A percentile compares a stretch with the other conserved stretches of the same genome.
Evolutionary conservation across 192 early-diverging fungal genomes (phyloP).

Genomic region (Coemansia sp.): DNA sequence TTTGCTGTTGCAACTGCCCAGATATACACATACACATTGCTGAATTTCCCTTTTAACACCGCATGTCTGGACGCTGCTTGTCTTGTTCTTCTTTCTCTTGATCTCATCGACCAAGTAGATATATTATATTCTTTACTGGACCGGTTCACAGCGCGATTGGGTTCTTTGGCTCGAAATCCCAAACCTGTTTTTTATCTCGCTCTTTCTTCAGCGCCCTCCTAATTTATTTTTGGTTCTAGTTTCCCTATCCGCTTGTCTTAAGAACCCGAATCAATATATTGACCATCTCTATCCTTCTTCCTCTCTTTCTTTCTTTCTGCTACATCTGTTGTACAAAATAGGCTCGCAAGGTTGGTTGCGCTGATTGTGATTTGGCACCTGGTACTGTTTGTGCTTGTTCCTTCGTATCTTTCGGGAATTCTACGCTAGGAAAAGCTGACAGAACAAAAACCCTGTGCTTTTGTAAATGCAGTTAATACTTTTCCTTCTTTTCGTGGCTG

Average conservation of each 20-base stretch:
- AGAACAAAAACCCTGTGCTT: not conserved
- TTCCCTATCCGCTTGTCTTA: not conserved
- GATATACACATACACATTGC: slow-evolving; percentile 2
- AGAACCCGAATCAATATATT: not conserved
- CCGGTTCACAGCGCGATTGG: not conserved
- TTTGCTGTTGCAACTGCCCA: not conserved
- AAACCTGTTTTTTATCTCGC: not conserved
- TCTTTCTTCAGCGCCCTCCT: not conserved
- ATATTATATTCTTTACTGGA: slow-evolving; percentile 1
- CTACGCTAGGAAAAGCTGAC: not conserved
- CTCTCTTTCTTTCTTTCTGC: not conserved
- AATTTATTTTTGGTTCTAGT: not conserved
- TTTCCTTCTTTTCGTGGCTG: not conserved
- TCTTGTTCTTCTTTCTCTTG: slow-evolving; percentile 5
- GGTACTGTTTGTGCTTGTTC: slow-evolving; percentile 13
- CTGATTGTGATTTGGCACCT: slow-evolving; percentile 27
- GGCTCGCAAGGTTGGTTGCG: slow-evolving; percentile 17
- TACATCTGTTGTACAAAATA: slow-evolving; percentile 10
- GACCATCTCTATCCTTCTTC: not conserved
- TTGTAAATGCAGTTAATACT: not conserved
- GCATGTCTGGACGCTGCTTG: slow-evolving; percentile 3
- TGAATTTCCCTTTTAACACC: slow-evolving; percentile 1
- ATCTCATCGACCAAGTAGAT: slow-evolving; percentile 9
- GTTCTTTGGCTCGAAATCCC: not conserved
- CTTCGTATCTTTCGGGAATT: slow-evolving; percentile 14